A percentile compares a stretch with the other conserved stretches of the same genome.
Evolutionary conservation across 805 yeast species (phyloP).

Genomic region (Yarrowia alimentaria): DNA sequence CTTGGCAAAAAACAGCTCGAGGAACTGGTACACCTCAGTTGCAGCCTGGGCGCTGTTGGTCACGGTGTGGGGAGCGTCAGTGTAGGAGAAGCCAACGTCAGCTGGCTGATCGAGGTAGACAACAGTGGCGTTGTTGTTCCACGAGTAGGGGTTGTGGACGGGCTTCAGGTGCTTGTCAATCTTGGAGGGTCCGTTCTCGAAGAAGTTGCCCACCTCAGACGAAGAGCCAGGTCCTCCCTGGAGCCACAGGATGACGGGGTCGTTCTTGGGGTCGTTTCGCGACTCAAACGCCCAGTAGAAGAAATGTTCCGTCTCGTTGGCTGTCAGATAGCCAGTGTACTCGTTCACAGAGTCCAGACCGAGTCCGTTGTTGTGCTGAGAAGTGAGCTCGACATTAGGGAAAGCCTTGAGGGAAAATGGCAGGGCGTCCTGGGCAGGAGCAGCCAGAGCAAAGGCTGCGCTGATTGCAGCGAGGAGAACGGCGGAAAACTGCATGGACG

Average conservation of each 20-base stretch:
- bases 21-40: conserved; percentile 68
- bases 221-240: conserved; percentile 90
- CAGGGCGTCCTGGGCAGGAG: too few relatives aligned
- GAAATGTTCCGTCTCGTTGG: conserved; percentile 73
- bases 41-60: conserved; percentile 70
- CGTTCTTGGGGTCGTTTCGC: conserved; percentile 73
- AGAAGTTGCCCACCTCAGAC: conserved; percentile 72
- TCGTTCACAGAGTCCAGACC: conserved; percentile 77
- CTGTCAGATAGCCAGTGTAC: conserved; percentile 78
- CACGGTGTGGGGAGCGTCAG: conserved; percentile 39
- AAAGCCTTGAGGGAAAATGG: conserved; percentile 6
- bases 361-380: conserved; percentile 37
- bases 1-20: conserved; percentile 69
- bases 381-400: background rate
- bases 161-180: conserved; percentile 56
- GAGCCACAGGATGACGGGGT: conserved; percentile 77
- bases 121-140: conserved; percentile 78
- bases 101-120: conserved; percentile 82
- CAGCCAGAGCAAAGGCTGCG: too few relatives aligned
- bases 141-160: conserved; percentile 63
- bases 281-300: conserved; percentile 79
- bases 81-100: conserved; percentile 69
- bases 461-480: too few relatives aligned
- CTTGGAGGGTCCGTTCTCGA: conserved; percentile 74
- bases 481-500: background rate